A percentile compares a stretch with the other conserved stretches of the same genome.
phyloP scores from a whole-genome alignment of 306 rosid species.

The Spatholobus suberectus region DNA sequence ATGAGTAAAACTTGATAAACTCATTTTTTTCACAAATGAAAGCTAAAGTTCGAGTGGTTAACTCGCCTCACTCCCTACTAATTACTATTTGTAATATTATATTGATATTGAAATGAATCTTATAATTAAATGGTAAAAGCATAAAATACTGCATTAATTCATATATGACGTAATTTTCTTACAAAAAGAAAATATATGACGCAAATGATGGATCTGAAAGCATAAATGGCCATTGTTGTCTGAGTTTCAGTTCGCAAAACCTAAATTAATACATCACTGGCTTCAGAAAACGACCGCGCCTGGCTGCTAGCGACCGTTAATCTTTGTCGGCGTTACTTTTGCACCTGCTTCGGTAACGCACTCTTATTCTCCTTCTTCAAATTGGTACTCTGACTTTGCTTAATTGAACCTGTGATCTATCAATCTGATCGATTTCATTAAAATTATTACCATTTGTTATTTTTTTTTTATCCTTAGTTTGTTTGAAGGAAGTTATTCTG shows the following conservation, averaged over 20 bases:
- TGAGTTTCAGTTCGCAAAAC: conserved; percentile 1
- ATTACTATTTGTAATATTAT: no score
- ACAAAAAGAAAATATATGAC: not conserved
- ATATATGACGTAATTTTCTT: not conserved
- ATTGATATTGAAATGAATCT: no score
- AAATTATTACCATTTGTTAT: not conserved
- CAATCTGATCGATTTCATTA: not conserved
- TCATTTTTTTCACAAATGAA: no score
- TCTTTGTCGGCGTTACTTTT: conserved; percentile 12
- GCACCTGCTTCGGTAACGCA: not conserved
- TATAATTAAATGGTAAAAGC: no score
- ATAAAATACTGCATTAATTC: no score
- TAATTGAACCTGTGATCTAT: not conserved
- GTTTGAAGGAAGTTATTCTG: not conserved
- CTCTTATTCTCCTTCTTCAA: not conserved
- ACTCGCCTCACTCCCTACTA: no score
- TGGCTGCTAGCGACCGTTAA: not conserved
- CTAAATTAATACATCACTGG: not conserved
- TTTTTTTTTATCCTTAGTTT: not conserved
- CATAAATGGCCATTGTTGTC: not conserved
- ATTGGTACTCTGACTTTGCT: not conserved
- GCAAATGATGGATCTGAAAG: conserved; percentile 1
- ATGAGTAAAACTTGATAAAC: no score
- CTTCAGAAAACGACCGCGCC: not conserved
- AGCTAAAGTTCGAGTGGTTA: no score